Base-by-base conservation (phyloP, 2,329 filamentous ascomycete species). In the Sclerotinia subarctica region DNA sequence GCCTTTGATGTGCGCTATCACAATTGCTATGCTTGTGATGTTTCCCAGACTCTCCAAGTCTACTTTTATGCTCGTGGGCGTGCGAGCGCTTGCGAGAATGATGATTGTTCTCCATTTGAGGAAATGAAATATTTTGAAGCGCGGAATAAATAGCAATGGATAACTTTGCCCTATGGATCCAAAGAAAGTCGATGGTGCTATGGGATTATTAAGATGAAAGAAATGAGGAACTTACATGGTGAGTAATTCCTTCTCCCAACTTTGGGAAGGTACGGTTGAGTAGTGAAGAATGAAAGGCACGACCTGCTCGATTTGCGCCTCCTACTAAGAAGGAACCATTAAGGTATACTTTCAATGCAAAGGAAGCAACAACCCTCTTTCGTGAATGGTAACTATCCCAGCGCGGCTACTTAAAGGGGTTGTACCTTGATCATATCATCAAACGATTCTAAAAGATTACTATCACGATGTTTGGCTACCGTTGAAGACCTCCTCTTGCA, bases 71-170 rank as follows among this genome's bases (percentile, higher is more conserved):
- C 47, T n/a, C 44, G 26, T 26, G 46, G 17, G 59, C 15, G 19
- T 60, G 56, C 46, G 53, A 42, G 38, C 35, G 67, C 63, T 66
- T 69, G 49, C 52, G 53, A n/a, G 63, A 62, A n/a, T 47, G 63
- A 54, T 56, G 47, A n/a, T 66, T 29, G n/a, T 29, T 29, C 10
- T 68, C 54, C 54, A 69, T 58, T 62, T 51, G 44, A 46, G 46
- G 5, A 11, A 46, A 29, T 21, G 46, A 5, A 51, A 17, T 47
- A 44, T 13, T 17, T 54, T 11, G 7, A 49, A 17, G 29, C 7
- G 10, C 17, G 11, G 7, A 13, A 47, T 58, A 26, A 21, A 46
- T 21, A 32, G 56, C 17, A 42, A 29, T 64, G 52, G 26, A 57
- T 62, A 54, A 54, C 17, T 66, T 52, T 62, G 64, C 5, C 10